Evolutionary conservation across 345 rosid species (phyloP).

Genomic region (Raphanus sativus): DNA sequence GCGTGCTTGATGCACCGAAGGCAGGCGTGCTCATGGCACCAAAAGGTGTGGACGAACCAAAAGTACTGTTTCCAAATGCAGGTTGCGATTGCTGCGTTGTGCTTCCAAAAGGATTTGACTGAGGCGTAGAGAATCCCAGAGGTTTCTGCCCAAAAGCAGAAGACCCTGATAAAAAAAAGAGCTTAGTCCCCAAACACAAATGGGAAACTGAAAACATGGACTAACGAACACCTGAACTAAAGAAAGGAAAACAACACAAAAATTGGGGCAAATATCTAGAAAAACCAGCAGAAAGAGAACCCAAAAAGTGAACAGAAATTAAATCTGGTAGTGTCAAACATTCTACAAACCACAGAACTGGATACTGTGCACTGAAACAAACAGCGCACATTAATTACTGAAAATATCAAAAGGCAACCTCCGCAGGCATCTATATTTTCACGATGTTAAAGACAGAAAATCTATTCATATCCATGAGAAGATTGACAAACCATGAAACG

Average conservation of each 20-base stretch:
- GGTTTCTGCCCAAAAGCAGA: slow-evolving; percentile 85
- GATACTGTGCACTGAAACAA: neutral
- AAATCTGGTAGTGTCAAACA: neutral
- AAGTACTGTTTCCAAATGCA: slow-evolving; percentile 66
- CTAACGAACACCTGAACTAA: slow-evolving; percentile 1
- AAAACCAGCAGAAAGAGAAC: neutral
- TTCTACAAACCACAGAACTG: neutral
- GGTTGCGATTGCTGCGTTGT: slow-evolving; percentile 71
- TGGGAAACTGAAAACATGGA: neutral
- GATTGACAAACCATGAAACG: neutral
- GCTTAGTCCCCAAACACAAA: neutral
- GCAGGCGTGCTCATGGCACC: too few relatives aligned
- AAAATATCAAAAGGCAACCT: neutral
- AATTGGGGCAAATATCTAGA: neutral
- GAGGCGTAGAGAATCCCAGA: slow-evolving; percentile 78
- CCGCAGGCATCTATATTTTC: neutral
- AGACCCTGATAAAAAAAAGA: slow-evolving; percentile 49
- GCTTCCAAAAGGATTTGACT: slow-evolving; percentile 67
- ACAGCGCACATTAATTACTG: neutral
- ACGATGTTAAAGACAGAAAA: slow-evolving; percentile 8
- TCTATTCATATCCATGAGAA: neutral
- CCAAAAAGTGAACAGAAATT: neutral
- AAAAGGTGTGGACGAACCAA: slow-evolving; percentile 75
- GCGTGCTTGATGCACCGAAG: slow-evolving; percentile 35
- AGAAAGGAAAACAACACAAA: slow-evolving; percentile 4